Evolutionary conservation across 768 basidiomycete genomes (phyloP).

Genomic region (Cyathus striatus): DNA sequence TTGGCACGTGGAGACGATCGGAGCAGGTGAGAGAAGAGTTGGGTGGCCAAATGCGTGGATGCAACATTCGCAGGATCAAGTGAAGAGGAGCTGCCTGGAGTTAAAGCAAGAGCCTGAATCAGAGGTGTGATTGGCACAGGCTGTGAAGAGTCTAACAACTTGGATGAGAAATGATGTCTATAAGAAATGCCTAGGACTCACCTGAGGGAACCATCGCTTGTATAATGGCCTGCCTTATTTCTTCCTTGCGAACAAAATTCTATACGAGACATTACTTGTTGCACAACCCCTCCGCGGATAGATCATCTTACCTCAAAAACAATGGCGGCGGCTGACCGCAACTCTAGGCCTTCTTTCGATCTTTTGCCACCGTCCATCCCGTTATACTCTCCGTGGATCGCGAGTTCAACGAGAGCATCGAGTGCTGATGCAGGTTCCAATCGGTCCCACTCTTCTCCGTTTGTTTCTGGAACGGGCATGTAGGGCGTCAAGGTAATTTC

Average conservation of each 20-base stretch:
- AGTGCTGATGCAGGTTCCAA: constrained; percentile 77
- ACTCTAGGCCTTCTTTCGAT: constrained; percentile 61
- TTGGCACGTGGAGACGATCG: constrained; percentile 64
- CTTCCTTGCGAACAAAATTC: constrained; percentile 77
- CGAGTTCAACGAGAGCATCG: constrained; percentile 76
- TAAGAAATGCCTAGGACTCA: too few relatives aligned
- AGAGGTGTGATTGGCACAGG: constrained; percentile 57
- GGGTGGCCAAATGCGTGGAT: constrained; percentile 67
- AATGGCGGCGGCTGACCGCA: constrained; percentile 70
- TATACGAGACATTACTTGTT: constrained; percentile 16
- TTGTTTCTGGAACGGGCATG: constrained; percentile 73
- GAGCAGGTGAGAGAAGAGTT: constrained; percentile 79
- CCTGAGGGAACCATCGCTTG: constrained; percentile 67
- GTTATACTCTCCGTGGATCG: constrained; percentile 85
- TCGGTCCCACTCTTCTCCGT: constrained; percentile 92
- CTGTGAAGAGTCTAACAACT: constrained; percentile 22
- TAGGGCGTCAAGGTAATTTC: constrained; percentile 68
- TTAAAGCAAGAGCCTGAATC: constrained; percentile 58
- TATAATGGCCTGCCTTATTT: constrained; percentile 63
- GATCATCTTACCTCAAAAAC: constrained; percentile 70
- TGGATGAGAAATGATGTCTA: too few relatives aligned
- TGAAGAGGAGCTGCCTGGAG: constrained; percentile 48
- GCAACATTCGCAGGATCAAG: constrained; percentile 52
- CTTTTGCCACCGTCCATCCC: constrained; percentile 56
- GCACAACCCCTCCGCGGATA: neutral